Evolutionary conservation across 768 basidiomycete species (phyloP), one percentile per base, ranked within the genome.

Genomic region (Termitomyces sp.): DNA sequence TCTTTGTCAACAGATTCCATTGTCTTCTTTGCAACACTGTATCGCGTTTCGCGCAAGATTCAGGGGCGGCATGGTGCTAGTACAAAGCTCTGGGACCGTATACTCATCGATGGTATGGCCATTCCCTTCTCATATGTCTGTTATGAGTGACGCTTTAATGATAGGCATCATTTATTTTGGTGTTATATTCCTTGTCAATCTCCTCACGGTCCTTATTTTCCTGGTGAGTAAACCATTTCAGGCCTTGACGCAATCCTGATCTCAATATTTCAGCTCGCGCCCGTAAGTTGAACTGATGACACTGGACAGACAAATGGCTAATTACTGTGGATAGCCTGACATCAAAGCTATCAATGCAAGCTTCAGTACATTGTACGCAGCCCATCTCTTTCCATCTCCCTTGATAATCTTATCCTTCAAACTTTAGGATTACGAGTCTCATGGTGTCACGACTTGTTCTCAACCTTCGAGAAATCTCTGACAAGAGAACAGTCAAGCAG

Each of bases 391-490:
- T 37, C 34, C 2, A 18, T 24, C 1, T 52, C 22, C 20, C 2
- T 37, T 37, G 3, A 18, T 52, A 15, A 37, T 11, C 4, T 4
- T 8, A 36, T 51, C 20, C 5, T 37, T 24, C 6, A 2, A 52
- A 16, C 5, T 18, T 24, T 18, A 52, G 73, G 24, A 70, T 75
- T 9, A 74, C 72, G 6, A 72, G 66, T 52, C 50, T 76, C 15
- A 75, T 76, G 73, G 72, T 75, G 15, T 76, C 75, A 4, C 65
- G 75, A 20, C 57, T 75, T 1, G 72, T 74, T 53, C 67, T 76
- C 20, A 76, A 74, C 51, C 68, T 76, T 31, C 62, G 66, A 24
- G 53, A 63, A 44, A 58, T 52, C 27, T 34, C 36, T 13, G 31
- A 49, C 2, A 58, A 54, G 2, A 44, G 22, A 6, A 8, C n/a